Conservation (phyloP, 192 early-diverging fungal genomes). For the Lunasporangiospora selenospora region DNA sequence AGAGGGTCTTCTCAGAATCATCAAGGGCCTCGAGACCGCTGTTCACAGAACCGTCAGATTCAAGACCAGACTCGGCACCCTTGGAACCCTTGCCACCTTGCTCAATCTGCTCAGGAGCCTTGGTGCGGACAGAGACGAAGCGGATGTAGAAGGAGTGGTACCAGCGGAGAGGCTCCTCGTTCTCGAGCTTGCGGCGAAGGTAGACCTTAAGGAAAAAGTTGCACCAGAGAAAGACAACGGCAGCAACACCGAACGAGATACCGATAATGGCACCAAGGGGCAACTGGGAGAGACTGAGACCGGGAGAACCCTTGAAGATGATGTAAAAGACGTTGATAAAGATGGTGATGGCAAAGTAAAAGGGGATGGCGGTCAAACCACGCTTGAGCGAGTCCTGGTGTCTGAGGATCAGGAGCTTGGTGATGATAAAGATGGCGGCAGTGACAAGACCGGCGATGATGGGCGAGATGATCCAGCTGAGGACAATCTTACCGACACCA, state of each 20-base stretch:
- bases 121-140: conserved; percentile 46
- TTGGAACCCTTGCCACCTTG: conserved; percentile 5
- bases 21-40: conserved; percentile 9
- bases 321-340: conserved; percentile 74
- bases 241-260: conserved; percentile 68
- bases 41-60: conserved; percentile 10
- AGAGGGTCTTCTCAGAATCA: not conserved
- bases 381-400: conserved; percentile 67
- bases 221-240: conserved; percentile 57
- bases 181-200: conserved; percentile 65
- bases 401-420: conserved; percentile 68
- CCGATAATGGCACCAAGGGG: conserved; percentile 61
- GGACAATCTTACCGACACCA: conserved; percentile 28
- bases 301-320: conserved; percentile 74
- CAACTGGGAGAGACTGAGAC: conserved; percentile 49
- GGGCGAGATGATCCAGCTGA: conserved; percentile 79
- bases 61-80: not conserved
- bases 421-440: conserved; percentile 68
- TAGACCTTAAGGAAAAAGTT: conserved; percentile 72
- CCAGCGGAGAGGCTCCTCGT: conserved; percentile 70
- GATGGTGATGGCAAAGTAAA: conserved; percentile 76
- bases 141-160: conserved; percentile 73
- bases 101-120: conserved; percentile 13
- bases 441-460: conserved; percentile 69
- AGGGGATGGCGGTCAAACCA: conserved; percentile 71